Conservation (phyloP, 2,329 filamentous ascomycete species). For the Monosporascus sp. region DNA sequence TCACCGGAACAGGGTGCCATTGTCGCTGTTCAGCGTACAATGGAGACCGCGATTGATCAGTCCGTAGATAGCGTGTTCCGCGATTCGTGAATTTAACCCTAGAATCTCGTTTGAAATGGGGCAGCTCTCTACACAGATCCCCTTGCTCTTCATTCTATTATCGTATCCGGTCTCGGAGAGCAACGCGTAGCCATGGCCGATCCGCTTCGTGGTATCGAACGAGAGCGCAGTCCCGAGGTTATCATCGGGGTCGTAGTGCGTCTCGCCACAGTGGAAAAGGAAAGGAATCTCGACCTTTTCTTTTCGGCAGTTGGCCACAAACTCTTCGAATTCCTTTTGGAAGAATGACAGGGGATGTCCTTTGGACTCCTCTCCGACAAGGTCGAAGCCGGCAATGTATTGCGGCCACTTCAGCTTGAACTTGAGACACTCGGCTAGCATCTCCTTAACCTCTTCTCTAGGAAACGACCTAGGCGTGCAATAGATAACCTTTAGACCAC, state of each 20-base stretch:
- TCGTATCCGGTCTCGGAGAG: conserved; percentile 59
- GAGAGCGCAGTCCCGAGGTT: conserved; percentile 66
- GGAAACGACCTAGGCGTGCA: conserved; percentile 53
- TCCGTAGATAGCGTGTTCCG: conserved; percentile 61
- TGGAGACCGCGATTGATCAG: conserved; percentile 67
- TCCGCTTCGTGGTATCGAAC: conserved; percentile 56
- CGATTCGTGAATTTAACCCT: conserved; percentile 59
- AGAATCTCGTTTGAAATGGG: conserved; percentile 74
- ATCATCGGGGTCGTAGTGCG: conserved; percentile 59
- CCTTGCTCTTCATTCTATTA: conserved; percentile 57
- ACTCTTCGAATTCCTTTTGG: conserved; percentile 42
- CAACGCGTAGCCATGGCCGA: conserved; percentile 69
- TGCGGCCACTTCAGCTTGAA: conserved; percentile 45
- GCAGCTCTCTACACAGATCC: conserved; percentile 68
- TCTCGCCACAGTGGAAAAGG: conserved; percentile 73
- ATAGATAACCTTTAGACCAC: conserved; percentile 56
- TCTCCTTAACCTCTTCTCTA: conserved; percentile 35
- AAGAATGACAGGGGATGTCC: conserved; percentile 46
- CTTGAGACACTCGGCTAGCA: conserved; percentile 48
- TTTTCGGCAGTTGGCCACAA: conserved; percentile 38
- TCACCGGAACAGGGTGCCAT: conserved; percentile 66
- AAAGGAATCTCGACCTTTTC: conserved; percentile 58
- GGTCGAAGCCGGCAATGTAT: conserved; percentile 55
- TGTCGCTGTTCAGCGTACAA: conserved; percentile 70
- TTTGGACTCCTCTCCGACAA: conserved; percentile 54